Evolutionary conservation across 352 stramenopile genomes (phyloP), one percentile per base, ranked within the genome.

Genomic region (Phytophthora vignae): DNA sequence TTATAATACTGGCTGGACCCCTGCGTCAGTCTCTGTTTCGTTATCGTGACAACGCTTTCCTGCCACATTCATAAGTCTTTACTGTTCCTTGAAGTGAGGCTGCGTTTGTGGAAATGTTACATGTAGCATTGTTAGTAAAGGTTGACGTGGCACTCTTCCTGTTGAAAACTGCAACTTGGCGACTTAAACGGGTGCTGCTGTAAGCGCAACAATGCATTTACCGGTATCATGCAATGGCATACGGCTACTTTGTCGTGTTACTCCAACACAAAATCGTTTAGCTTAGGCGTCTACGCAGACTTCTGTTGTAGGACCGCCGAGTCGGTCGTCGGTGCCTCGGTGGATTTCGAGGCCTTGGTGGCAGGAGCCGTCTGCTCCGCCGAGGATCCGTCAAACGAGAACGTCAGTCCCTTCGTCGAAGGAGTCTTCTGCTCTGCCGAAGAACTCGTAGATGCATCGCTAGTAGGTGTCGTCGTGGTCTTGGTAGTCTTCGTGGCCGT

Each of bases 311-410:
- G 46, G 12, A 36, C 22, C 21, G 48, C 21, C 14, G 17, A 29
- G 9, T 53, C 19, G 19, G 48, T 54, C 27, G 25, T 12, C 14
- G 49, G 25, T 55, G 22, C 12, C 33, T 22, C 46, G n/a, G 46
- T 53, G 15, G n/a, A 21, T 29, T 53, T 55, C n/a, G 62, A 21
- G 11, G 29, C 8, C 56, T 71, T 60, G 2, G 36, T 50, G 33
- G 22, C 48, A 7, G 44, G 29, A 49, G 53, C 15, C 33, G 63
- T 54, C 27, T 69, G 29, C 42, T 25, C 22, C 49, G 66, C 31
- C 21, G 59, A 48, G 9, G 59, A 64, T 40, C 54, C 61, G 40
- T 74, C 67, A 70, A 74, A 70, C 46, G 54, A 64, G 64, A 74
- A 69, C 9, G 66, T 63, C 5, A 73, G 31, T 9, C 31, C 66